Evolutionary conservation across 169 alveolate species (phyloP).

Genomic region (Cryptosporidium sp.): DNA sequence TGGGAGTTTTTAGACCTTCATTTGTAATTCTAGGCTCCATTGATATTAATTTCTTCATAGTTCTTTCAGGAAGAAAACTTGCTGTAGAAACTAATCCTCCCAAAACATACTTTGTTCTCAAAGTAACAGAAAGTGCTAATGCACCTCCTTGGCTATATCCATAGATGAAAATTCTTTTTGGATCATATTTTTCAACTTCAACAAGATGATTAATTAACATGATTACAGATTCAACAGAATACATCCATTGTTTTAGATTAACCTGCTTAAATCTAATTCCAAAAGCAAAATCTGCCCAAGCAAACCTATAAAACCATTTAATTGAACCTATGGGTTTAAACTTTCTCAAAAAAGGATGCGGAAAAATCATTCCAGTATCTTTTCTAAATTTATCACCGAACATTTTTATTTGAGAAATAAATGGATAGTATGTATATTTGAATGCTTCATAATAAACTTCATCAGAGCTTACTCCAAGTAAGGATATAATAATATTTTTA

Average conservation of each 20-base stretch:
- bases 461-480: slow-evolving; percentile 67
- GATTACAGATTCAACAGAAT: slow-evolving; percentile 50
- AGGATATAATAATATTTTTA: slow-evolving; percentile 33
- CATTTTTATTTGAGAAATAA: slow-evolving; percentile 51
- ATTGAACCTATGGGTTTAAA: slow-evolving; percentile 32
- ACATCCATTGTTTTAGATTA: slow-evolving; percentile 62
- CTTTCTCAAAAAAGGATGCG: slow-evolving; percentile 56
- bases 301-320: slow-evolving; percentile 26
- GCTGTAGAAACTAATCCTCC: slow-evolving; percentile 62
- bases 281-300: slow-evolving; percentile 73
- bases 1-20: slow-evolving; percentile 38
- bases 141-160: slow-evolving; percentile 75
- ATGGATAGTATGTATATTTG: slow-evolving; percentile 58
- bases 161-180: slow-evolving; percentile 64
- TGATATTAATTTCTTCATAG: neutral
- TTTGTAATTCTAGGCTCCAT: slow-evolving; percentile 17
- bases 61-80: slow-evolving; percentile 46
- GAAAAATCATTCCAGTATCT: slow-evolving; percentile 49
- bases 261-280: slow-evolving; percentile 11
- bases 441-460: slow-evolving; percentile 60
- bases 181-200: slow-evolving; percentile 44
- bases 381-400: slow-evolving; percentile 29
- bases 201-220: slow-evolving; percentile 24
- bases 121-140: slow-evolving; percentile 29
- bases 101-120: slow-evolving; percentile 40